Percentiles rank a stretch among this genome's conserved stretches.
Conservation (phyloP, 148 eudicot genomes). For the Talinum fruticosum region DNA sequence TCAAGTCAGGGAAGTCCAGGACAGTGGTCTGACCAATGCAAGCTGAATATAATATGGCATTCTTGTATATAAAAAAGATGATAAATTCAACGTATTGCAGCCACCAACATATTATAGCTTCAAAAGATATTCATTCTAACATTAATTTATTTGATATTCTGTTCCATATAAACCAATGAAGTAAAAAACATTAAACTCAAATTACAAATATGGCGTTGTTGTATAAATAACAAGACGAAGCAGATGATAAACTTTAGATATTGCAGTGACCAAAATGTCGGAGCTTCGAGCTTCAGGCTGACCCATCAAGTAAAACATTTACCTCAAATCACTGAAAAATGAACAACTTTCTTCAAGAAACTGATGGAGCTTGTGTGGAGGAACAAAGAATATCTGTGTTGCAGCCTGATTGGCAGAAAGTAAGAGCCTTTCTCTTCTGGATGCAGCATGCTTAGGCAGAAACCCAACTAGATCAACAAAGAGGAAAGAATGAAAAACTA, state of each 20-base stretch:
- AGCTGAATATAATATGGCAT: background rate
- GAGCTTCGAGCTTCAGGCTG: too few relatives aligned
- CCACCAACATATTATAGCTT: background rate
- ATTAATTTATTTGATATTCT: background rate
- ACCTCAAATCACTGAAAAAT: constrained; percentile 71
- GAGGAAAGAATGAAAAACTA: background rate
- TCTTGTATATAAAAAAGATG: background rate
- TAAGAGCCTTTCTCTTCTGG: constrained; percentile 72
- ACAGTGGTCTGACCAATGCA: background rate
- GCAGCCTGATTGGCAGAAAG: constrained; percentile 59
- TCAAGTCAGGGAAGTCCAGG: background rate
- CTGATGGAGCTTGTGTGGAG: constrained; percentile 82
- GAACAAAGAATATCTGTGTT: constrained; percentile 92
- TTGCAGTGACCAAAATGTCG: too few relatives aligned
- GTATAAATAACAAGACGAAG: too few relatives aligned
- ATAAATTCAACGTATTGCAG: background rate
- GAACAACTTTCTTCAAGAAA: constrained; percentile 76
- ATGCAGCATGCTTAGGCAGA: constrained; percentile 74
- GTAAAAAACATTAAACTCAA: too few relatives aligned
- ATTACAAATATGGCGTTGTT: too few relatives aligned
- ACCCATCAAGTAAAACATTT: constrained; percentile 7
- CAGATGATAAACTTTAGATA: too few relatives aligned
- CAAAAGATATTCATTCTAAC: background rate
- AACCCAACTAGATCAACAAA: constrained; percentile 70
- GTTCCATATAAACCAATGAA: background rate